Evolutionary conservation across 768 basidiomycete genomes (phyloP).

Genomic region (Infundibulicybe gibba): DNA sequence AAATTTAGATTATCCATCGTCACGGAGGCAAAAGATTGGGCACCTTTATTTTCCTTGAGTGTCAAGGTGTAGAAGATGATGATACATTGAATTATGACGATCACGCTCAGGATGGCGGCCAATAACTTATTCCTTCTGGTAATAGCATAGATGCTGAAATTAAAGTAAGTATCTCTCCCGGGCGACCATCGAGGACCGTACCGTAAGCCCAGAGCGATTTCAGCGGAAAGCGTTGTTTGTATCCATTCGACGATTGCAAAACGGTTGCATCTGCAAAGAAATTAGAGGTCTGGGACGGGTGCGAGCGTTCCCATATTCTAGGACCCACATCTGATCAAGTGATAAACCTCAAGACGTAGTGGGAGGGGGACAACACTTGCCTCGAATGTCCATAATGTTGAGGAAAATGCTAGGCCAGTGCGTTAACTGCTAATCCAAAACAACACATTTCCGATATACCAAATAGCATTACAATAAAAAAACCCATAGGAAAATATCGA

Average conservation of each 20-base stretch:
- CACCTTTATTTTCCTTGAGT: not conserved
- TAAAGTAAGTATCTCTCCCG: not conserved
- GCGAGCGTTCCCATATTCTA: not conserved
- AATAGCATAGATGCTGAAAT: not conserved
- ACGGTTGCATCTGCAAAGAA: not conserved
- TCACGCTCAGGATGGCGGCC: not conserved
- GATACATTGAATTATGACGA: not conserved
- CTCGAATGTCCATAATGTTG: not conserved
- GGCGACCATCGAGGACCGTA: not conserved
- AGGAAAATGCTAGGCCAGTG: not conserved
- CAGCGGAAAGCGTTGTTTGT: not conserved
- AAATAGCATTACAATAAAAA: not conserved
- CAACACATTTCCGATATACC: not conserved
- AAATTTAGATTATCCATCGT: not conserved
- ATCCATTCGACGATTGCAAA: conserved; percentile 4
- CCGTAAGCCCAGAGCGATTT: not conserved
- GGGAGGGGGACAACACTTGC: not conserved
- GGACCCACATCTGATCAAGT: not conserved
- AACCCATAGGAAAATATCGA: not conserved
- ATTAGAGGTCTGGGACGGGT: not conserved
- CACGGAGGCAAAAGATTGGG: not conserved
- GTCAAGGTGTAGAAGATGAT: not conserved
- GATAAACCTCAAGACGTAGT: not conserved
- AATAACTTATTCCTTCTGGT: not conserved
- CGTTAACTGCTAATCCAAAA: not conserved